Percentiles rank a stretch among this genome's conserved stretches.
Evolutionary conservation across 805 yeast species (phyloP).

Genomic region (Starmera pachycereana): DNA sequence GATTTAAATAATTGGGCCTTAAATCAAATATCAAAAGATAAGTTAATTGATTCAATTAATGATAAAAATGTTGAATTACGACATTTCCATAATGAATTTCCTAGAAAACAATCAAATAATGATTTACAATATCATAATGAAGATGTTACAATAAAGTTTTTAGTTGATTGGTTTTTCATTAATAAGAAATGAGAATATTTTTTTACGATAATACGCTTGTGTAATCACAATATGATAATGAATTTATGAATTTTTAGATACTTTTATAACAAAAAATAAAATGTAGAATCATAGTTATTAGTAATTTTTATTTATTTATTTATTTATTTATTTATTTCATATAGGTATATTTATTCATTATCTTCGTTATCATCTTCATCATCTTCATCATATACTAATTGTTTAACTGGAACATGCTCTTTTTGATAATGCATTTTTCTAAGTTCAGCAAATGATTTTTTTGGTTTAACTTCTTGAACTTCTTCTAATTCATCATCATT

Average conservation of each 20-base stretch:
- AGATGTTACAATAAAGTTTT: slow-evolving; percentile 16
- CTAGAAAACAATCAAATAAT: slow-evolving; percentile 17
- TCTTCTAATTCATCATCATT: slow-evolving; percentile 9
- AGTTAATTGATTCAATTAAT: slow-evolving; percentile 2
- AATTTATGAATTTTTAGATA: neutral
- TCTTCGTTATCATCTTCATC: slow-evolving; percentile 1
- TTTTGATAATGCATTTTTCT: slow-evolving; percentile 15
- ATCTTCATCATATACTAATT: slow-evolving; percentile 1
- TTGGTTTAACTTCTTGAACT: slow-evolving; percentile 34
- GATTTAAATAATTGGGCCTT: slow-evolving; percentile 1
- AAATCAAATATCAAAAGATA: slow-evolving; percentile 2
- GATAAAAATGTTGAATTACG: slow-evolving; percentile 7
- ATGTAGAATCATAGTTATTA: neutral
- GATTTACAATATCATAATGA: slow-evolving; percentile 19
- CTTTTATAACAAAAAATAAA: no score
- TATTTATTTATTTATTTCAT: no score
- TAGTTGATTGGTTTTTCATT: slow-evolving; percentile 16
- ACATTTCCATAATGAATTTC: slow-evolving; percentile 19
- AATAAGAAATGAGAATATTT: slow-evolving; percentile 3
- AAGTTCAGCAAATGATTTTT: slow-evolving; percentile 19
- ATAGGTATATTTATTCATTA: no score
- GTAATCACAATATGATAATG: slow-evolving; percentile 1
- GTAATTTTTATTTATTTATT: no score
- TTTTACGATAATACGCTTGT: neutral
- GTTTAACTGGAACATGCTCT: slow-evolving; percentile 7